These are phyloP conservation scores for Camellia sinensis DNA, from an alignment of 148 eudicot genomes.

Conservation along the genomic window DNA sequence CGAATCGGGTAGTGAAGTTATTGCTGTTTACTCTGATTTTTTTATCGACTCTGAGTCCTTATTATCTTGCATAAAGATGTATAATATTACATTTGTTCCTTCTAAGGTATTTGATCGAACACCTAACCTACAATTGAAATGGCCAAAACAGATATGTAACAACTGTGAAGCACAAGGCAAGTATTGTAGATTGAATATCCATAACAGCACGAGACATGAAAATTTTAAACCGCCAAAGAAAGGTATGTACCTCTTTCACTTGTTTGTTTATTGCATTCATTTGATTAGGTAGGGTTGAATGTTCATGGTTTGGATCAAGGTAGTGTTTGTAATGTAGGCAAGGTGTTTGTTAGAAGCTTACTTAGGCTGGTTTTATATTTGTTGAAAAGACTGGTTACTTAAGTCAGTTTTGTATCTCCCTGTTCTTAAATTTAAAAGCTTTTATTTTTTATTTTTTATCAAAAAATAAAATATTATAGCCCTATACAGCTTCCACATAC, in stretches of 20 bases:
- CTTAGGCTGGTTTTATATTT: too few relatives aligned
- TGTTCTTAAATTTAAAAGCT: too few relatives aligned
- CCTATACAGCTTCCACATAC: too few relatives aligned
- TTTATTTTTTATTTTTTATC: too few relatives aligned
- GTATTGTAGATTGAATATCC: neutral
- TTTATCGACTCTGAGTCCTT: accelerated
- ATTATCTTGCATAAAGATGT: neutral
- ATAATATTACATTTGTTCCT: neutral
- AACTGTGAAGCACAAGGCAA: neutral
- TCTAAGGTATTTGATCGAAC: neutral
- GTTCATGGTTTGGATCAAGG: too few relatives aligned
- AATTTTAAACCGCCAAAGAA: neutral
- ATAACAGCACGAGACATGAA: neutral
- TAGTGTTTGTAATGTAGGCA: too few relatives aligned
- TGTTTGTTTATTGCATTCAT: neutral
- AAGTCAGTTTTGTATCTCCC: too few relatives aligned
- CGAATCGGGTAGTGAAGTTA: neutral
- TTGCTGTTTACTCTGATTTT: neutral
- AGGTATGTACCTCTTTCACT: neutral
- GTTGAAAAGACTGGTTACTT: too few relatives aligned
- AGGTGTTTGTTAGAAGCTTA: too few relatives aligned
- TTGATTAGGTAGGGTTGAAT: too few relatives aligned
- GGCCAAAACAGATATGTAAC: too few relatives aligned
- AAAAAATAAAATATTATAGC: too few relatives aligned
- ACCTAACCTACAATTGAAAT: neutral